These are phyloP conservation scores for Cercospora citrullina DNA, from an alignment of 2,329 filamentous ascomycete species.

Conservation along the genomic window DNA sequence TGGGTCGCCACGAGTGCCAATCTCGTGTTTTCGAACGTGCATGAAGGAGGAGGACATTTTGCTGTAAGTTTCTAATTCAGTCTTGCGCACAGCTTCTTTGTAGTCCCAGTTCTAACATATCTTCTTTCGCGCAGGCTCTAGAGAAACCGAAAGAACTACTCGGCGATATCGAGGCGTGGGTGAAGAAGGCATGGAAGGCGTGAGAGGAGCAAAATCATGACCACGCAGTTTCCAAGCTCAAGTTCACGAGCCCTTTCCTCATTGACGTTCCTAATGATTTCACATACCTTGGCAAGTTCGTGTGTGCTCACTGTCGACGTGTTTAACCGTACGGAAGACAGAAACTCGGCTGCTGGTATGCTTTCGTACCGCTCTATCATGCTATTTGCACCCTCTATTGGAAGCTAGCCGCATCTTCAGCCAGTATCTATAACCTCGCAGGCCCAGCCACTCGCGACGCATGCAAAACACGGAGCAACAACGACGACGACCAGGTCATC, in stretches of 20 bases:
- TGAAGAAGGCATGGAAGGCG: constrained; percentile 36
- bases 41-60: constrained; percentile 45
- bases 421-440: not conserved
- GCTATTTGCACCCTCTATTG: not conserved
- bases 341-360: not conserved
- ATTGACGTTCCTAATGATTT: not conserved
- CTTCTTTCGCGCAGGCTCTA: constrained; percentile 33
- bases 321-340: not conserved
- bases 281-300: not conserved
- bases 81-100: not conserved
- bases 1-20: constrained; percentile 41
- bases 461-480: not conserved
- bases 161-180: constrained; percentile 39
- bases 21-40: constrained; percentile 42
- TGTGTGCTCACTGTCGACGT: not conserved
- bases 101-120: not conserved
- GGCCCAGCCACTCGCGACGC: not conserved
- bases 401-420: not conserved
- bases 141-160: constrained; percentile 39
- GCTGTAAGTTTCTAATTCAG: constrained; percentile 23
- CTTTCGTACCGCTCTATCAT: not conserved
- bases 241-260: not conserved
- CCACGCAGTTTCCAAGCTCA: not conserved
- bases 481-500: not conserved
- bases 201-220: not conserved